phyloP scores from a whole-genome alignment of 768 basidiomycete species.

The Tremella yokohamensis region DNA sequence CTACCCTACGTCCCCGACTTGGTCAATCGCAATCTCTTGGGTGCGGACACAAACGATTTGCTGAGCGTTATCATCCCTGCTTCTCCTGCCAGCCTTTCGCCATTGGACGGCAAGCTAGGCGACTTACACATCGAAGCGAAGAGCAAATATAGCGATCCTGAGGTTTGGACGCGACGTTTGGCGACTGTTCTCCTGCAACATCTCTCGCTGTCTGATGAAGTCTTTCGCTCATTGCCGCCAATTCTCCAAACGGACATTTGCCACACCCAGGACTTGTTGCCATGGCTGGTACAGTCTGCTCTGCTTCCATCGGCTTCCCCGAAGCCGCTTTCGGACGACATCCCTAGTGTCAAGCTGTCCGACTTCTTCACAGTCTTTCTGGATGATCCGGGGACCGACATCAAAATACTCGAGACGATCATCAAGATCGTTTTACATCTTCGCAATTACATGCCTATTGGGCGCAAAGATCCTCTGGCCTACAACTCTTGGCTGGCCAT shows the following conservation, averaged over 20 bases:
- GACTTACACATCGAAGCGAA: too few species aligned
- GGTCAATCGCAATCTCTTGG: not conserved
- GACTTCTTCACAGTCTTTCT: conserved; percentile 63
- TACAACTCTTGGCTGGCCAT: conserved; percentile 68
- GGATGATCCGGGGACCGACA: conserved; percentile 35
- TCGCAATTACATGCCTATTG: conserved; percentile 60
- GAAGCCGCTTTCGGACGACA: too few species aligned
- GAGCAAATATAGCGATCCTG: too few species aligned
- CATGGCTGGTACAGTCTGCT: conserved; percentile 68
- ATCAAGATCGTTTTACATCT: conserved; percentile 77
- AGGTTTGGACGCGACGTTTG: too few species aligned
- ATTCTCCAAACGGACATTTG: conserved; percentile 59
- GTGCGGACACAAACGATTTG: not conserved
- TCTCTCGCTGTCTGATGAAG: too few species aligned
- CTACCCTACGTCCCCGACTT: conserved; percentile 14
- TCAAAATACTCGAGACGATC: conserved; percentile 56
- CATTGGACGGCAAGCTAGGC: too few species aligned
- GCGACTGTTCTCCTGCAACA: too few species aligned
- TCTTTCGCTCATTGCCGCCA: conserved; percentile 25
- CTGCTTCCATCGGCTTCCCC: conserved; percentile 49
- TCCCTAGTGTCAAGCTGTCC: conserved; percentile 48
- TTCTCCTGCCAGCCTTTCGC: conserved; percentile 52
- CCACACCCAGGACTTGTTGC: conserved; percentile 68
- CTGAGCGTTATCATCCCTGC: conserved; percentile 64
- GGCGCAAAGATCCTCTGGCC: conserved; percentile 42